phyloP scores from a whole-genome alignment of 2,329 filamentous ascomycete genomes.

The Parasarocladium wereldwijsianum region DNA sequence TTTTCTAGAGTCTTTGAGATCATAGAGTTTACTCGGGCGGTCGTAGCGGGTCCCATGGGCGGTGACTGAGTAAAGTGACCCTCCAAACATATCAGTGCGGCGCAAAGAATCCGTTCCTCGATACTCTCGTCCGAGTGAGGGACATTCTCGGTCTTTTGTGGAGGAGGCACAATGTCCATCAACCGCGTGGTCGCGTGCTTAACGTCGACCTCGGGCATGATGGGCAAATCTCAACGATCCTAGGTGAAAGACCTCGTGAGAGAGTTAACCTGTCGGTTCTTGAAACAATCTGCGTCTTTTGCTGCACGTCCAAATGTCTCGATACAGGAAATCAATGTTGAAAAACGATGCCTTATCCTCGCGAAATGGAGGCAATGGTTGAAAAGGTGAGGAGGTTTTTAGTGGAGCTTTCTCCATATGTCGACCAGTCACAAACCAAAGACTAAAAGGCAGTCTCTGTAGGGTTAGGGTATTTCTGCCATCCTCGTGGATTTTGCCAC shows the following conservation, averaged over 20 bases:
- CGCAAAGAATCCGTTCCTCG: constrained; percentile 48
- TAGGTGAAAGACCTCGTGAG: background rate
- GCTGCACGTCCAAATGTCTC: too few relatives aligned
- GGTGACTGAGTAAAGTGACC: constrained; percentile 43
- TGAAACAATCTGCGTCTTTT: too few relatives aligned
- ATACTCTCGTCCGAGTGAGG: constrained; percentile 30
- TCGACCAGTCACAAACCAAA: too few relatives aligned
- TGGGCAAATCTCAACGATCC: background rate
- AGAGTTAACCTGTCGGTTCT: too few relatives aligned
- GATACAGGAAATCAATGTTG: too few relatives aligned
- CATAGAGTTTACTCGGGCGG: constrained; percentile 39
- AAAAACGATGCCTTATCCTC: too few relatives aligned
- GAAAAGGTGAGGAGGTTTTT: too few relatives aligned
- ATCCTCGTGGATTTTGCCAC: too few relatives aligned
- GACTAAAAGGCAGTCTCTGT: too few relatives aligned
- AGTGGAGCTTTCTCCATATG: too few relatives aligned
- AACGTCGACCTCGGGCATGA: constrained; percentile 4
- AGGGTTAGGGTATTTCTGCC: too few relatives aligned
- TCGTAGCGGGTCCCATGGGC: constrained; percentile 41
- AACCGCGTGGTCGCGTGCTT: constrained; percentile 4
- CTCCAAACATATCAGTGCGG: constrained; percentile 45
- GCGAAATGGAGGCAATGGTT: too few relatives aligned
- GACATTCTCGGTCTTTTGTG: constrained; percentile 8
- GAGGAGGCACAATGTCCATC: constrained; percentile 7
- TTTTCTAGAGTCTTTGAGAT: constrained; percentile 47